These are phyloP conservation scores for Eremothecium coryli DNA, from an alignment of 1,139 yeast genomes.

Conservation along the genomic window DNA sequence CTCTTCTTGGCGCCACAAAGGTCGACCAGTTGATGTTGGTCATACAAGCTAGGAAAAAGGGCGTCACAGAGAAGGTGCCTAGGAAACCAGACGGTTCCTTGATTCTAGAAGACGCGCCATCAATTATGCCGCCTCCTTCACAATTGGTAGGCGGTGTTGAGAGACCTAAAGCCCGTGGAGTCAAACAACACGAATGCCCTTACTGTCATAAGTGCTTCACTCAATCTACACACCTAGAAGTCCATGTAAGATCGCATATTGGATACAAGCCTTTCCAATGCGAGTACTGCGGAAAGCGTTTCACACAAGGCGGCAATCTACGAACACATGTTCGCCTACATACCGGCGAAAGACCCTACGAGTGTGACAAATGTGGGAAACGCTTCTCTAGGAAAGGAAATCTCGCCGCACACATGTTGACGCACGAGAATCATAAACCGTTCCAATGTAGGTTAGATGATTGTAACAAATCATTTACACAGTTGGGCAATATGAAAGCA, in stretches of 20 bases:
- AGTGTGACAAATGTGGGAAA: constrained; percentile 63
- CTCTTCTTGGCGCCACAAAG: constrained; percentile 74
- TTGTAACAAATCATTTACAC: constrained; percentile 82
- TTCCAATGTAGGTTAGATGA: constrained; percentile 69
- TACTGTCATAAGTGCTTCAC: constrained; percentile 63
- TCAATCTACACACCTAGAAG: constrained; percentile 70
- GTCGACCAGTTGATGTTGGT: constrained; percentile 86
- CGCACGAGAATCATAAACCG: constrained; percentile 75
- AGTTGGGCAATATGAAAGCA: constrained; percentile 83
- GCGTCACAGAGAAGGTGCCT: constrained; percentile 52
- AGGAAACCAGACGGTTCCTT: constrained; percentile 52
- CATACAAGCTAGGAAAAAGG: constrained; percentile 77
- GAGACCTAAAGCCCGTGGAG: constrained; percentile 43
- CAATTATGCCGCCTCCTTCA: constrained; percentile 52
- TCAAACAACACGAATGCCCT: constrained; percentile 60
- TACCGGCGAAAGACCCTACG: constrained; percentile 85
- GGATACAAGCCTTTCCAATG: constrained; percentile 78
- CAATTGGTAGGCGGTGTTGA: constrained; percentile 79
- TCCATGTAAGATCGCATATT: constrained; percentile 68
- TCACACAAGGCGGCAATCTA: constrained; percentile 88
- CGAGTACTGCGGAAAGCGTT: constrained; percentile 65
- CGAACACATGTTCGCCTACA: constrained; percentile 81
- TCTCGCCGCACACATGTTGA: constrained; percentile 73
- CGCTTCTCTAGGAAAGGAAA: constrained; percentile 84
- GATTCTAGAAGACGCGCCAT: constrained; percentile 18